phyloP scores from a whole-genome alignment of 2,329 filamentous ascomycete species.

The Trichophyton verrucosum region DNA sequence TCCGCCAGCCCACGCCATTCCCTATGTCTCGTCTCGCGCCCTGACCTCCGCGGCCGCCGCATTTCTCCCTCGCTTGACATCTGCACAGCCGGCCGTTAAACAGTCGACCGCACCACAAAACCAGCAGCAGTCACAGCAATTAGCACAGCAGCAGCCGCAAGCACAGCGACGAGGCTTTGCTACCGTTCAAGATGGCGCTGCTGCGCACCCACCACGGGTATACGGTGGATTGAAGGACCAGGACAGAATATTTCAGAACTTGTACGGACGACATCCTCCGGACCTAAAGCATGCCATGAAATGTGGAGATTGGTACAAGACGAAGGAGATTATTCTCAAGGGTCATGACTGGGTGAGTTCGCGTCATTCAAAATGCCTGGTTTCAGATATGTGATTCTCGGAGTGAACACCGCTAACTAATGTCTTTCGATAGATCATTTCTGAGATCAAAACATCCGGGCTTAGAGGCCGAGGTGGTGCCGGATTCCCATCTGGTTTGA shows the following conservation, averaged over 20 bases:
- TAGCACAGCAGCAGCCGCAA: neutral
- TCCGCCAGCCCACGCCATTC: slow-evolving; percentile 31
- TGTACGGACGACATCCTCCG: slow-evolving; percentile 84
- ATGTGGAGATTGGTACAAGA: slow-evolving; percentile 99
- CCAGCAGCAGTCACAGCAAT: slow-evolving; percentile 23
- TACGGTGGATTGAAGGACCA: slow-evolving; percentile 89
- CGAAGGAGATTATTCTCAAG: slow-evolving; percentile 94
- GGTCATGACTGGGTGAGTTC: slow-evolving; percentile 73
- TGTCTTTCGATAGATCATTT: slow-evolving; percentile 58
- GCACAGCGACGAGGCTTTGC: slow-evolving; percentile 58
- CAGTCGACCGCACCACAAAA: slow-evolving; percentile 15
- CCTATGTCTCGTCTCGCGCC: slow-evolving; percentile 30
- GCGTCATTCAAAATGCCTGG: neutral
- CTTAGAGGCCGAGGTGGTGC: slow-evolving; percentile 91
- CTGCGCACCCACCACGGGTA: slow-evolving; percentile 51
- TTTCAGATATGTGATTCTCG: slow-evolving; percentile 6
- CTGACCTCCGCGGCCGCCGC: slow-evolving; percentile 25
- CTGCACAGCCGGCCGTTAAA: slow-evolving; percentile 10
- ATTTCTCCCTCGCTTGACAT: slow-evolving; percentile 19
- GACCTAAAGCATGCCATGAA: slow-evolving; percentile 92
- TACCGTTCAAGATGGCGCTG: slow-evolving; percentile 56
- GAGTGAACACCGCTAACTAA: neutral
- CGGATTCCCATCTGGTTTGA: slow-evolving; percentile 93
- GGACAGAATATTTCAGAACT: slow-evolving; percentile 97
- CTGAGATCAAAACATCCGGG: slow-evolving; percentile 92